Evolutionary conservation across 148 eudicot species (phyloP).

Genomic region (Agrostemma githago): DNA sequence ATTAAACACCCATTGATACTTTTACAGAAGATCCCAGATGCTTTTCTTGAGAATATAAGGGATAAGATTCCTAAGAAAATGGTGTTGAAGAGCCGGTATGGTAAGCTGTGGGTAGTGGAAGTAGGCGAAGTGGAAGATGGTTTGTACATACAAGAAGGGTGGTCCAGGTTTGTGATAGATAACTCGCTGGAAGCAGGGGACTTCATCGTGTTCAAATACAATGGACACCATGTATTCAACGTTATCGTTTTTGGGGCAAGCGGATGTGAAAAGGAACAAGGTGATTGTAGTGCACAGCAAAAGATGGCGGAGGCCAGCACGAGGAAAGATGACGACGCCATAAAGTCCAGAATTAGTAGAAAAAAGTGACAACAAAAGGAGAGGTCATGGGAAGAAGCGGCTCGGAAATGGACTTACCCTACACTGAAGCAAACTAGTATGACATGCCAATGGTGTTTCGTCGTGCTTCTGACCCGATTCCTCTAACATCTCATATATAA

Average conservation of each 20-base stretch:
- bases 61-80: constrained; percentile 8
- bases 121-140: constrained; percentile 6
- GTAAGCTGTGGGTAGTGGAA: constrained; percentile 15
- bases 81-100: background rate
- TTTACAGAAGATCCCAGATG: constrained; percentile 22
- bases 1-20: too few relatives aligned
- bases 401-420: too few relatives aligned
- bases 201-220: constrained; percentile 22
- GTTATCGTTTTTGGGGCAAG: background rate
- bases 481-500: background rate
- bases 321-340: too few relatives aligned
- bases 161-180: constrained; percentile 19
- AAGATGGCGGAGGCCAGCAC: too few relatives aligned
- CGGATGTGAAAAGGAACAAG: constrained; percentile 19
- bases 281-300: too few relatives aligned
- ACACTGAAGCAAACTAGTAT: too few relatives aligned
- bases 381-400: background rate
- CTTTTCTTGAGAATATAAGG: constrained; percentile 6
- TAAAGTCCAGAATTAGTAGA: background rate
- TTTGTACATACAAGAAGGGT: constrained; percentile 11
- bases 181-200: constrained; percentile 20
- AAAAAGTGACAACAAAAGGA: background rate
- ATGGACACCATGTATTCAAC: constrained; percentile 15
- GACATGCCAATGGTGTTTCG: too few relatives aligned
- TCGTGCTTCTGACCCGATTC: background rate